Percentiles rank a stretch among this genome's conserved stretches.
phyloP scores from a whole-genome alignment of 192 early-diverging fungal species.

The Podochytrium sp. region DNA sequence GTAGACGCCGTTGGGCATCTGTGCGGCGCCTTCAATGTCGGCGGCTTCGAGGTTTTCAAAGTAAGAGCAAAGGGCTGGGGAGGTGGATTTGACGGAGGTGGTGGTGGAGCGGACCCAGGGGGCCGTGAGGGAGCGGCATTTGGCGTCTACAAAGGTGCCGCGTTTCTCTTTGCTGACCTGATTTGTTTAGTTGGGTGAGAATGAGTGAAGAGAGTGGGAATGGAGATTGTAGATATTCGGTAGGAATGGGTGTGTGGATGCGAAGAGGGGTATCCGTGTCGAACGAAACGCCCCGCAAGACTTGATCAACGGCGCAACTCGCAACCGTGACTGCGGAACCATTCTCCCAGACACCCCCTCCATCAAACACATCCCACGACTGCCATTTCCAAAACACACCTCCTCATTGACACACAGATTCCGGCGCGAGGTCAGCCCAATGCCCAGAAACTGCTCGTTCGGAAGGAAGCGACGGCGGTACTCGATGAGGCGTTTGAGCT shows the following conservation, averaged over 20 bases:
- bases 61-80: slow-evolving; percentile 73
- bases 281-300: no score
- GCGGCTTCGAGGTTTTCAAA: slow-evolving; percentile 79
- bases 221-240: no score
- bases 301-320: no score
- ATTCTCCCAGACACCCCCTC: no score
- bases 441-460: slow-evolving; percentile 81
- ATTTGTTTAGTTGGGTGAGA: not conserved
- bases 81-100: slow-evolving; percentile 32
- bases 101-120: slow-evolving; percentile 87
- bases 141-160: slow-evolving; percentile 84
- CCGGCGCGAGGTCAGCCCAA: slow-evolving; percentile 90
- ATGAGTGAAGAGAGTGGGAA: not conserved
- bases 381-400: no score
- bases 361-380: no score
- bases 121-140: slow-evolving; percentile 90
- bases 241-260: no score
- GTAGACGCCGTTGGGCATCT: slow-evolving; percentile 89
- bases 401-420: slow-evolving; percentile 94
- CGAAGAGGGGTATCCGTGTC: no score
- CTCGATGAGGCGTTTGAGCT: slow-evolving; percentile 88
- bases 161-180: slow-evolving; percentile 84
- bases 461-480: slow-evolving; percentile 74
- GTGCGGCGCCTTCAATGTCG: slow-evolving; percentile 49
- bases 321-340: no score